phyloP scores from a whole-genome alignment of 139 green algal species.

The Coccomyxa sp. region DNA sequence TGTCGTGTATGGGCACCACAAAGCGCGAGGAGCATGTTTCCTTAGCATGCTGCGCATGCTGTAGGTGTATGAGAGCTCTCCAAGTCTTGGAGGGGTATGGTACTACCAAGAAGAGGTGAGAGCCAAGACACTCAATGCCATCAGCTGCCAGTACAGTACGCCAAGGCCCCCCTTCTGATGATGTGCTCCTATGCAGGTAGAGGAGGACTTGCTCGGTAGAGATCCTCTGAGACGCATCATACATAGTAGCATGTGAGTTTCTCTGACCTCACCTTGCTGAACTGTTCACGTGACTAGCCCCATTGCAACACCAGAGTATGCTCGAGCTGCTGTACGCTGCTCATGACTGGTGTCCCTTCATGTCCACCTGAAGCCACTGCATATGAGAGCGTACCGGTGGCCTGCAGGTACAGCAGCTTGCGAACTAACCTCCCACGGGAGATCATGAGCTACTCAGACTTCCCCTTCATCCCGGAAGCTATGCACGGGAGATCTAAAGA shows the following conservation, averaged over 20 bases:
- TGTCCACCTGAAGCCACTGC: conserved; percentile 61
- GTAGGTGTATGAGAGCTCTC: conserved; percentile 50
- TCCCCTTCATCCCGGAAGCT: conserved; percentile 44
- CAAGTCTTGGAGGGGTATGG: conserved; percentile 61
- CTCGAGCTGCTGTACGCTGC: too few relatives aligned
- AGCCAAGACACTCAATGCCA: too few relatives aligned
- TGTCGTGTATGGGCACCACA: background rate
- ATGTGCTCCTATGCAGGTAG: conserved; percentile 31
- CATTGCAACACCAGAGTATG: too few relatives aligned
- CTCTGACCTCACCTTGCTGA: too few relatives aligned
- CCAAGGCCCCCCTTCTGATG: background rate
- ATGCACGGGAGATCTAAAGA: conserved; percentile 12
- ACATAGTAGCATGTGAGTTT: conserved; percentile 61
- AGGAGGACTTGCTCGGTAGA: conserved; percentile 25
- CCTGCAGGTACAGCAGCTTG: conserved; percentile 22
- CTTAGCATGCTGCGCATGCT: background rate
- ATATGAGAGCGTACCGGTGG: background rate
- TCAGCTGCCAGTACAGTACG: background rate
- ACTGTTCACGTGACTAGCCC: too few relatives aligned
- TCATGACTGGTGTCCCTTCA: background rate
- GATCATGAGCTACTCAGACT: conserved; percentile 67
- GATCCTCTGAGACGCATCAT: conserved; percentile 6
- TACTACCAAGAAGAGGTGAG: conserved; percentile 28
- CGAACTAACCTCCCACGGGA: conserved; percentile 76
- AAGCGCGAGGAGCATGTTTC: background rate